Conservation (phyloP, 345 rosid genomes). For the Sapria himalayana region DNA sequence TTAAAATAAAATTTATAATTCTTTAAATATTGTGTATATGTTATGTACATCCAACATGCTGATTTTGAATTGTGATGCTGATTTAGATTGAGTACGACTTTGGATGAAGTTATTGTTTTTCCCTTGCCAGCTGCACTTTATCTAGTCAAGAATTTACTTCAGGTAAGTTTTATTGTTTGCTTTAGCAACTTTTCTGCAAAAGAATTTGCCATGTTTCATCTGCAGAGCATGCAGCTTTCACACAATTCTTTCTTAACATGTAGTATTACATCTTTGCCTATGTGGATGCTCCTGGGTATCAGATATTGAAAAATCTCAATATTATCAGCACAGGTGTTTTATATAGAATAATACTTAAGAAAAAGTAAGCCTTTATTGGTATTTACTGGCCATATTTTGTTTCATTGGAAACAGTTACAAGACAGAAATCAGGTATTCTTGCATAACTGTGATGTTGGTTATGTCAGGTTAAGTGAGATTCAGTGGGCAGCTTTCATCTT, state of each 20-base stretch:
- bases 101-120: slow-evolving; percentile 70
- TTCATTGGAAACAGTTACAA: too few species aligned
- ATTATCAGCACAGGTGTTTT: slow-evolving; percentile 88
- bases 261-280: slow-evolving; percentile 96
- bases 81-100: slow-evolving; percentile 67
- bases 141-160: slow-evolving; percentile 91
- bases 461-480: slow-evolving; percentile 83
- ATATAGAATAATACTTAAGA: slow-evolving; percentile 80
- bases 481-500: slow-evolving; percentile 93
- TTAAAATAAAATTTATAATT: too few species aligned
- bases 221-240: too few species aligned
- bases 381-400: too few species aligned
- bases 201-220: neutral
- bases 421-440: neutral
- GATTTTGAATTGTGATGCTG: too few species aligned
- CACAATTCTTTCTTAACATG: slow-evolving; percentile 6
- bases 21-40: slow-evolving; percentile 1
- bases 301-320: slow-evolving; percentile 89
- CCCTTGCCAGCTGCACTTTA: slow-evolving; percentile 88
- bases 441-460: slow-evolving; percentile 2
- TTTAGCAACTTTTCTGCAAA: slow-evolving; percentile 3
- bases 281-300: slow-evolving; percentile 93
- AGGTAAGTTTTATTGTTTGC: slow-evolving; percentile 21
- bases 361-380: slow-evolving; percentile 30
- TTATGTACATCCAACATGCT: slow-evolving; percentile 4